These are phyloP conservation scores for Peronospora belbahrii DNA, from an alignment of 352 stramenopile species.

Conservation along the genomic window DNA sequence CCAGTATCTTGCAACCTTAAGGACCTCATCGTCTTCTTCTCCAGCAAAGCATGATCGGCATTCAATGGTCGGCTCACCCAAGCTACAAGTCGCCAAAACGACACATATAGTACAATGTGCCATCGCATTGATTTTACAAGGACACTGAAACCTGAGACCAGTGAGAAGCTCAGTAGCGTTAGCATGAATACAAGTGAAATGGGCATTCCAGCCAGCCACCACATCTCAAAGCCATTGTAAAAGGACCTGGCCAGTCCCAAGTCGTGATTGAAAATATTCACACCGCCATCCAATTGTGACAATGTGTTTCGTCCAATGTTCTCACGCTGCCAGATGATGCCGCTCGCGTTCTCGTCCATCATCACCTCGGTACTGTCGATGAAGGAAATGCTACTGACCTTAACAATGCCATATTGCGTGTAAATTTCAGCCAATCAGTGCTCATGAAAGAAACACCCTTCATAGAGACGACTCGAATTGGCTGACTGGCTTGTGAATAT, in stretches of 20 bases:
- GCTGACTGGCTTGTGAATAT: neutral
- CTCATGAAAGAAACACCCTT: neutral
- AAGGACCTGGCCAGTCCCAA: slow-evolving; percentile 39
- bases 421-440: slow-evolving; percentile 24
- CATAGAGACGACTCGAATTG: neutral
- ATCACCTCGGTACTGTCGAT: neutral
- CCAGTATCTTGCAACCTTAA: slow-evolving; percentile 1
- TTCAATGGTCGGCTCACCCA: slow-evolving; percentile 11
- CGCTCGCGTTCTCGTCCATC: slow-evolving; percentile 70
- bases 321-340: slow-evolving; percentile 43
- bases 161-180: slow-evolving; percentile 65
- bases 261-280: slow-evolving; percentile 14
- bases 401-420: no score
- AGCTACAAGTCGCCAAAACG: slow-evolving; percentile 6
- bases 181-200: slow-evolving; percentile 62
- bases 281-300: slow-evolving; percentile 28
- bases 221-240: slow-evolving; percentile 83
- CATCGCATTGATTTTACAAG: slow-evolving; percentile 38
- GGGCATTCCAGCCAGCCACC: slow-evolving; percentile 78
- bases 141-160: slow-evolving; percentile 45
- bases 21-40: slow-evolving; percentile 6
- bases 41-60: slow-evolving; percentile 4
- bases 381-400: neutral
- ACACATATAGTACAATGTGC: slow-evolving; percentile 12
- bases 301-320: slow-evolving; percentile 51